Percentiles rank a stretch among this genome's conserved stretches.
These are phyloP conservation scores for Mycena citricolor DNA, from an alignment of 1,284 basidiomycete genomes.

Conservation along the genomic window DNA sequence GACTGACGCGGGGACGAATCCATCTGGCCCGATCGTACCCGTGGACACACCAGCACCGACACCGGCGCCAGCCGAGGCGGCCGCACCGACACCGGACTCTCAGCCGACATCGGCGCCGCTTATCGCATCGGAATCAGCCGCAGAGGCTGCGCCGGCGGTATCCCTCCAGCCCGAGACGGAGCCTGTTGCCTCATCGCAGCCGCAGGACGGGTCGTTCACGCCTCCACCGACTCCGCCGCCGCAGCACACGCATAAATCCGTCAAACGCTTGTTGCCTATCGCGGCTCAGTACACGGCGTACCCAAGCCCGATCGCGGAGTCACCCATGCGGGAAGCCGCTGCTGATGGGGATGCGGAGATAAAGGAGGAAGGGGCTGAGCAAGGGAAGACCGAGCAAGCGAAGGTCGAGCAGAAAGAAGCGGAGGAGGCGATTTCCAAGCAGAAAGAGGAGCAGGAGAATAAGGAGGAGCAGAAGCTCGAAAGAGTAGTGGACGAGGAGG, in stretches of 20 bases:
- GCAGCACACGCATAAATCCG: background rate
- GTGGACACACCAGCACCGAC: background rate
- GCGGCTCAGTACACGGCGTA: slow-evolving; percentile 3
- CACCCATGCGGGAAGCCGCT: slow-evolving; percentile 26
- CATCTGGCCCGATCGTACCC: background rate
- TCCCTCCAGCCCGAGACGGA: background rate
- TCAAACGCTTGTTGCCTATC: background rate
- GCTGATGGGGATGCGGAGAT: slow-evolving; percentile 27
- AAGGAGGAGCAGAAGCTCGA: too few relatives aligned
- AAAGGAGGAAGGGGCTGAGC: too few relatives aligned
- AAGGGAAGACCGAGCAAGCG: too few relatives aligned
- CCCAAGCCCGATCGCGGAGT: slow-evolving; percentile 21
- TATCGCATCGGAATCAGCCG: background rate
- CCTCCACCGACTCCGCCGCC: background rate
- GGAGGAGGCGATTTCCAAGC: too few relatives aligned
- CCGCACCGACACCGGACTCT: background rate
- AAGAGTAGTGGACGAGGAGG: too few relatives aligned
- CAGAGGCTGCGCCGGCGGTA: background rate
- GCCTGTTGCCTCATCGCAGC: too few relatives aligned
- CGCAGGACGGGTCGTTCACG: too few relatives aligned
- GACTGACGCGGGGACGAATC: slow-evolving; percentile 1
- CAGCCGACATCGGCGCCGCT: background rate
- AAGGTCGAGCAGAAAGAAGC: too few relatives aligned
- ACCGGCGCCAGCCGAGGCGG: background rate
- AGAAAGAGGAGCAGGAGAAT: too few relatives aligned